Conservation (phyloP, 306 rosid genomes). For the Sphenostylis stenocarpa region DNA sequence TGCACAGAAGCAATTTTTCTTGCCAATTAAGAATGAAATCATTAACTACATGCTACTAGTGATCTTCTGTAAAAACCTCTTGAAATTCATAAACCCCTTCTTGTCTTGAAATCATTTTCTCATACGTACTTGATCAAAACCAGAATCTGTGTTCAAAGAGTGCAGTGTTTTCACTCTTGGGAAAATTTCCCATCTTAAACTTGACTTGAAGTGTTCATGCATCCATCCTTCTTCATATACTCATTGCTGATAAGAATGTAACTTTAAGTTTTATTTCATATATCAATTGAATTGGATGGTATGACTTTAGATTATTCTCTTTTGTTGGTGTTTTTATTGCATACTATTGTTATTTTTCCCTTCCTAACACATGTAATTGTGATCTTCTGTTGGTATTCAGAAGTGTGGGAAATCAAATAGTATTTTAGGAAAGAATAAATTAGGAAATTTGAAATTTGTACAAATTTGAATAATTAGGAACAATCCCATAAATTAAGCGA, state of each 20-base stretch:
- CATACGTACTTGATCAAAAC: not conserved
- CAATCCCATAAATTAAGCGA: too few relatives aligned
- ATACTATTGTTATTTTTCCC: not conserved
- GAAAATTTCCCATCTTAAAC: not conserved
- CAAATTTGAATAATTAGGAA: too few relatives aligned
- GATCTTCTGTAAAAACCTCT: not conserved
- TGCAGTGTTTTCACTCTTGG: not conserved
- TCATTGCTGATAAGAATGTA: not conserved
- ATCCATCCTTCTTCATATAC: not conserved
- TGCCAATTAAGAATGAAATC: slow-evolving; percentile 3
- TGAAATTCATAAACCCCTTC: not conserved
- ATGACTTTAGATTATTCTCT: not conserved
- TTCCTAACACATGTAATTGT: not conserved
- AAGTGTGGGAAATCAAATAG: too few relatives aligned
- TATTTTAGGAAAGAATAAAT: too few relatives aligned
- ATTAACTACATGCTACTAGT: not conserved
- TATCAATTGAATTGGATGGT: slow-evolving; percentile 12
- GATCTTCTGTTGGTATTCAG: slow-evolving; percentile 50
- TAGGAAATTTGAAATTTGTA: too few relatives aligned
- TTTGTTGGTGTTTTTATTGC: not conserved
- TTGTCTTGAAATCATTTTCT: not conserved
- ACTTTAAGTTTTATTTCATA: slow-evolving; percentile 3
- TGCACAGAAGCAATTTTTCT: not conserved
- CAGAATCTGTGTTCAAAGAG: not conserved
- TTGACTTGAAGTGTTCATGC: not conserved